Conservation (phyloP, 371 early-diverging fungal genomes). For the Mucor mucedo region DNA sequence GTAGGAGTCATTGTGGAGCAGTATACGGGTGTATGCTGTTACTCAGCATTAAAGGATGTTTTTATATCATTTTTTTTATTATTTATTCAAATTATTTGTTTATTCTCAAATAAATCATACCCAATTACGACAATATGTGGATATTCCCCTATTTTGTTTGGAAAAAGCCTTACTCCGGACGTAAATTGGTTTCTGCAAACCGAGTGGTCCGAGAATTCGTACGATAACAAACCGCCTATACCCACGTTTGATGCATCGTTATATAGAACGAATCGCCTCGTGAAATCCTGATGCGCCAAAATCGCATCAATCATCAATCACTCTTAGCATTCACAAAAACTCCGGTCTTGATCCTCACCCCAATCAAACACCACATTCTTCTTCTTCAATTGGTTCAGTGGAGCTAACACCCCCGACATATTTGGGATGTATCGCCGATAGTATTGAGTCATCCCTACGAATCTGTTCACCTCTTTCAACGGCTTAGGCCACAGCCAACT, state of each 20-base stretch:
- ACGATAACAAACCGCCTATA: no score
- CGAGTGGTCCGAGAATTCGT: background rate
- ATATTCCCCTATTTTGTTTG: background rate
- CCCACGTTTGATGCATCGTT: conserved; percentile 1
- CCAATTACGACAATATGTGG: no score
- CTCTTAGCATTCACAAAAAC: background rate
- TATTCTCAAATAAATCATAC: no score
- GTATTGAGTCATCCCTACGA: background rate
- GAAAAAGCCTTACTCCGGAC: conserved; percentile 5
- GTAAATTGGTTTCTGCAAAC: background rate
- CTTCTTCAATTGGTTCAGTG: background rate
- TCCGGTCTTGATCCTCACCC: background rate
- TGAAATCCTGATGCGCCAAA: background rate
- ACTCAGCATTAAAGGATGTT: no score
- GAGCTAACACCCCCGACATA: background rate
- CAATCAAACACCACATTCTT: background rate
- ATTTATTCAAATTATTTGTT: no score
- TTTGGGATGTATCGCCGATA: background rate
- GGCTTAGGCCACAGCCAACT: background rate
- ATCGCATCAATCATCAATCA: background rate
- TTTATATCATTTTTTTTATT: no score
- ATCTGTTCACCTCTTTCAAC: background rate
- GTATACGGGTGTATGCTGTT: no score
- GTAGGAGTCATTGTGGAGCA: no score
- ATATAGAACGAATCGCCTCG: background rate